Conservation (phyloP, 2,329 filamentous ascomycete species). For the Trichoderma harzianum region DNA sequence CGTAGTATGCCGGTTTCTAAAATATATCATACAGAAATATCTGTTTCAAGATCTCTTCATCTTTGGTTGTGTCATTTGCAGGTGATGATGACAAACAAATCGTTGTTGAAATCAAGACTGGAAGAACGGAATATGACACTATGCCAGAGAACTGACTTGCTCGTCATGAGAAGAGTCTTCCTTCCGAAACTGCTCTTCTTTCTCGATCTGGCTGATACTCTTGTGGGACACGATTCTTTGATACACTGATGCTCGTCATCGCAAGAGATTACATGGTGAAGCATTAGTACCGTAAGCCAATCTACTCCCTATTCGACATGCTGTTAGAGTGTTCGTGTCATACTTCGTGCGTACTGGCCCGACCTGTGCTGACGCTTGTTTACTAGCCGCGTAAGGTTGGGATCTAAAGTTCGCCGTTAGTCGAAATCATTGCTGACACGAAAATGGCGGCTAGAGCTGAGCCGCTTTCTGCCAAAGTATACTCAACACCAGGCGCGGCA, state of each 20-base stretch:
- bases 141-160: not conserved
- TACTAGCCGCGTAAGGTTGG: not conserved
- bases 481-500: not conserved
- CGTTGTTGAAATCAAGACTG: not conserved
- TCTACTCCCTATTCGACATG: rapidly evolving
- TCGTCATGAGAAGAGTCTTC: not conserved
- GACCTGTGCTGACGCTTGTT: not conserved
- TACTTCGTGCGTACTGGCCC: not conserved
- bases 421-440: not conserved
- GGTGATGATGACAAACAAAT: no score
- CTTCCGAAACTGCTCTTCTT: not conserved
- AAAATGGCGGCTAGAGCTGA: not conserved
- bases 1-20: not conserved
- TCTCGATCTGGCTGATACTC: rapidly evolving
- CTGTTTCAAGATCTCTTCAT: not conserved
- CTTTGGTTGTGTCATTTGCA: not conserved
- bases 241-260: not conserved
- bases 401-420: not conserved
- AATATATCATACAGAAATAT: not conserved
- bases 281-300: not conserved
- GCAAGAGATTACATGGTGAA: not conserved
- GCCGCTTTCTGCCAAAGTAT: not conserved
- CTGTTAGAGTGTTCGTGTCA: not conserved
- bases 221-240: not conserved
- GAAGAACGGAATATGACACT: not conserved